Base-by-base conservation (phyloP, 768 basidiomycete species). In the Thelephora aurantiotincta region DNA sequence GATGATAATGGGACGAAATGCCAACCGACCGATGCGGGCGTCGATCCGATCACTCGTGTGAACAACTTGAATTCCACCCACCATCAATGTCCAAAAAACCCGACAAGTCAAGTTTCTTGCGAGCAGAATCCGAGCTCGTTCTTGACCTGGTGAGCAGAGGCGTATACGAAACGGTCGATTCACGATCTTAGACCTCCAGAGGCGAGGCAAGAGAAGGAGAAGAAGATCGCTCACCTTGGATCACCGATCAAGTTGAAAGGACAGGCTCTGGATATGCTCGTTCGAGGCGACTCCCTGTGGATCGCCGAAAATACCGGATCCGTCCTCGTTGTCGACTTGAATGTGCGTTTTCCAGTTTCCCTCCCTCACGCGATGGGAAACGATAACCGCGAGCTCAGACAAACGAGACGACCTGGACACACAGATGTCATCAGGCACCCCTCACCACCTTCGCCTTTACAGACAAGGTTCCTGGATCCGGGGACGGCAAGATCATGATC, bases 291-390 rank as follows among this genome's bases (percentile, higher is more conserved):
- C 35, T 63, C 74, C 18, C 89, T 78, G 0, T 98, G 88, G 87
- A 80, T 89, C 41, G 92, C 86, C 19, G 93, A 92, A 60, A 93
- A 83, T 57, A 82, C 87, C 0, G 76, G 79, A 48, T 71, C 81
- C 5, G 73, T 80, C 13, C 73, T 82, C 51, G 80, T 80, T 57
- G 59, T 92, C 35, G 78, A 89, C 57, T 63, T 97, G 14, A 74
- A 87, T 71, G 94, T 90, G 59, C 14, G 61, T 49, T 26, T 11
- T 5, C 22, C 48, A 20, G 43, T 46, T 46, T 20, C 16, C 30
- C 45, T 33, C 43, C 43, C 33, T 20, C 18, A 50, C 48, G 45
- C 46, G 30, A 52, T 47, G 44, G 4, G 35, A 23, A 11, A 23
- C 33, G 33, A 35, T 56, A 46, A 14, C 14, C 22, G 14, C 7